These are phyloP conservation scores for Chlamydomonas asymmetrica DNA, from an alignment of 139 green algal genomes.

Conservation along the genomic window DNA sequence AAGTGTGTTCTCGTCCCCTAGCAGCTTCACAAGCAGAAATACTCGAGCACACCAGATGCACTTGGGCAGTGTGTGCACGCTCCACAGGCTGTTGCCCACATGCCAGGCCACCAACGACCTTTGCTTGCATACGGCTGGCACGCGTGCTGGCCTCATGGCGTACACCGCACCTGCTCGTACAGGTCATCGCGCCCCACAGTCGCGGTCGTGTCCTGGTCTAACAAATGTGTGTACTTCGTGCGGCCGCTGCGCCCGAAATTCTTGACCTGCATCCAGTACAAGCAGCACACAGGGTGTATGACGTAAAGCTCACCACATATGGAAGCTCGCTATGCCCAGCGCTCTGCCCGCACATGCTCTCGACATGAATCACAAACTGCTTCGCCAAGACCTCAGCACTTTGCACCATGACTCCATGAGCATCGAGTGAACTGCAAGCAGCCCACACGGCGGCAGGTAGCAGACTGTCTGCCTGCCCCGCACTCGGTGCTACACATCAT, in stretches of 20 bases:
- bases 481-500: too few relatives aligned
- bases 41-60: neutral
- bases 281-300: too few relatives aligned
- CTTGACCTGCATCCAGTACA: constrained; percentile 68
- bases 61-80: constrained; percentile 2
- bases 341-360: too few relatives aligned
- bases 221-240: constrained; percentile 94
- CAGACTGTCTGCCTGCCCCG: too few relatives aligned
- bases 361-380: too few relatives aligned
- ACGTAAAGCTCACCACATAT: too few relatives aligned
- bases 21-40: constrained; percentile 6
- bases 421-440: neutral
- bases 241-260: constrained; percentile 91
- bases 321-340: too few relatives aligned
- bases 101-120: neutral
- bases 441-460: neutral
- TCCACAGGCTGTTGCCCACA: neutral
- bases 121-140: neutral
- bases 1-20: too few relatives aligned
- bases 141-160: neutral
- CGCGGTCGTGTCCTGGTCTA: constrained; percentile 84
- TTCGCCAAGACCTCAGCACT: too few relatives aligned
- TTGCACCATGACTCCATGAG: neutral
- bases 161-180: neutral
- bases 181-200: constrained; percentile 12